Evolutionary conservation across 2,329 filamentous ascomycete genomes (phyloP).

Genomic region (Grosmannia huntii): DNA sequence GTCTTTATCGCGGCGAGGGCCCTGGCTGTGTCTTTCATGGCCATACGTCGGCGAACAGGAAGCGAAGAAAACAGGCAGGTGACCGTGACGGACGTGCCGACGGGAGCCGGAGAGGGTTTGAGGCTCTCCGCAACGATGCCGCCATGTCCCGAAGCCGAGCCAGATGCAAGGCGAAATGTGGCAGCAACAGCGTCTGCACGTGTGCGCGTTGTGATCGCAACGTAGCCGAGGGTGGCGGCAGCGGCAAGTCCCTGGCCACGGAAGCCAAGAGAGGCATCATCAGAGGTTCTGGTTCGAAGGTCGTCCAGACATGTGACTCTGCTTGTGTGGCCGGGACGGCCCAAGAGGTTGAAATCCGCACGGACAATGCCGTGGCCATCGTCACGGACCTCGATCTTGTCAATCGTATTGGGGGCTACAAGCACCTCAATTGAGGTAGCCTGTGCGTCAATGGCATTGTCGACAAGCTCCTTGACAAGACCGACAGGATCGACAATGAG

Average conservation of each 20-base stretch:
- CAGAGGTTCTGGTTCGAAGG: constrained; percentile 33
- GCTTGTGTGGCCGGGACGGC: constrained; percentile 59
- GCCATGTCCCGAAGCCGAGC: constrained; percentile 9
- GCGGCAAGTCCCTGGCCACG: constrained; percentile 62
- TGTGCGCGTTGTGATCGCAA: constrained; percentile 52
- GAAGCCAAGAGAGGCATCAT: constrained; percentile 55
- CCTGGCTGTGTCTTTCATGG: constrained; percentile 44
- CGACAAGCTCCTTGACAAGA: constrained; percentile 63
- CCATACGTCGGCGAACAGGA: constrained; percentile 49
- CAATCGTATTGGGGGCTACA: constrained; percentile 52
- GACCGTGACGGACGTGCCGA: constrained; percentile 57
- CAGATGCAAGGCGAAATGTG: constrained; percentile 26
- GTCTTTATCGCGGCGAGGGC: constrained; percentile 43
- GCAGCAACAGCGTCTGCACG: constrained; percentile 46
- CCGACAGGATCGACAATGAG: constrained; percentile 45
- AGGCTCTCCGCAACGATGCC: constrained; percentile 21
- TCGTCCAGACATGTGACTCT: constrained; percentile 57
- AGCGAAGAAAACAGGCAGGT: constrained; percentile 44
- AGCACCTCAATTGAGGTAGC: constrained; percentile 54
- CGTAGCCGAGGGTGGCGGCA: constrained; percentile 43
- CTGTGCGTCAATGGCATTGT: constrained; percentile 62
- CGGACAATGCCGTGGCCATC: constrained; percentile 59
- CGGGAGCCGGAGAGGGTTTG: constrained; percentile 34
- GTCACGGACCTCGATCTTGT: constrained; percentile 57
- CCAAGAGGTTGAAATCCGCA: constrained; percentile 48